Percentiles rank a stretch among this genome's conserved stretches.
Evolutionary conservation across 1,139 yeast genomes (phyloP).

Genomic region (Arxiozyma slooffiae): DNA sequence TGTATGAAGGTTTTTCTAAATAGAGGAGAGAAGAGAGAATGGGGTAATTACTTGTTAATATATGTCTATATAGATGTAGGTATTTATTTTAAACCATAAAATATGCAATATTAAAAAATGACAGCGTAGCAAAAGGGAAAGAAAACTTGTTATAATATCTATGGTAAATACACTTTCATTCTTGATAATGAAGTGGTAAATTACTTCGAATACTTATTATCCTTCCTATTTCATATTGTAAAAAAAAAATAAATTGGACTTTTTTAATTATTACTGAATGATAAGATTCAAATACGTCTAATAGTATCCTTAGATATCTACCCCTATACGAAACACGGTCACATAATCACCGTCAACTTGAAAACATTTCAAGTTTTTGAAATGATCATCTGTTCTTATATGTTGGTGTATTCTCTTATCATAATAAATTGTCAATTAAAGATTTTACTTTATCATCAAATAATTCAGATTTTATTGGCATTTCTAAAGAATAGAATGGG

Average conservation of each 20-base stretch:
- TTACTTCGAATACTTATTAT: too few species aligned
- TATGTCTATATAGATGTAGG: too few species aligned
- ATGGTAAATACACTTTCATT: background rate
- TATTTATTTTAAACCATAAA: too few species aligned
- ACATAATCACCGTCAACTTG: background rate
- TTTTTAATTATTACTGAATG: background rate
- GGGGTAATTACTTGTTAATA: too few species aligned
- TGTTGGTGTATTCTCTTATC: background rate
- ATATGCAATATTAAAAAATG: too few species aligned
- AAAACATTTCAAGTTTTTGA: background rate
- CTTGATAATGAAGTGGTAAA: background rate
- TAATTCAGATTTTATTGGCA: slow-evolving; percentile 80
- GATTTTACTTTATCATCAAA: slow-evolving; percentile 48
- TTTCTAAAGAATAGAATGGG: slow-evolving; percentile 86
- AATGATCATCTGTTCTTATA: background rate
- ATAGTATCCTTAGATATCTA: background rate
- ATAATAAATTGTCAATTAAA: slow-evolving; percentile 15
- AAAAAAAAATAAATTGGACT: background rate
- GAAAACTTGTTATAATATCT: too few species aligned
- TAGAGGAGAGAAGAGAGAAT: background rate
- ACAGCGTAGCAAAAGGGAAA: too few species aligned
- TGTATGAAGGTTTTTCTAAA: background rate
- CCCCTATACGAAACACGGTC: background rate
- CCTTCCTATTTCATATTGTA: too few species aligned
- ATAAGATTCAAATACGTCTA: too few species aligned